phyloP scores from a whole-genome alignment of 768 basidiomycete species.

The Boletus coccyginus region DNA sequence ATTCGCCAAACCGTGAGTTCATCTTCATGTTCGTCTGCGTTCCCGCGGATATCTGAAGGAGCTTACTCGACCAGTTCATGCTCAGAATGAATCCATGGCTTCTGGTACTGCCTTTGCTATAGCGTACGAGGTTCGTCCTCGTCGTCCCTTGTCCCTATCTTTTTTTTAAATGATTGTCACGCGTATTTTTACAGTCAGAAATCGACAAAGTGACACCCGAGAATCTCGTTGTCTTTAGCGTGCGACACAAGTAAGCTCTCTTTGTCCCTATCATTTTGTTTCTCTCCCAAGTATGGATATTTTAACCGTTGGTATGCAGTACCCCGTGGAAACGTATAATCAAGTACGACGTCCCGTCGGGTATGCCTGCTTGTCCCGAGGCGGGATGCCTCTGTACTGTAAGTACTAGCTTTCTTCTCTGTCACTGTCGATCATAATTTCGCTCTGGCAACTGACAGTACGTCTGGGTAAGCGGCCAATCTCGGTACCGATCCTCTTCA shows the following conservation, averaged over 20 bases:
- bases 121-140: conserved; percentile 12
- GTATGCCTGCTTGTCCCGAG: conserved; percentile 1
- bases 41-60: background rate
- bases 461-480: conserved; percentile 4
- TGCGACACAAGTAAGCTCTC: background rate
- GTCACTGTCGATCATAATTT: background rate
- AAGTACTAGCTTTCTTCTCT: background rate
- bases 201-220: background rate
- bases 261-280: too few relatives aligned
- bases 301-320: conserved; percentile 1
- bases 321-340: conserved; percentile 2
- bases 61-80: conserved; percentile 7
- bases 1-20: conserved; percentile 13
- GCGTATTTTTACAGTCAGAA: background rate
- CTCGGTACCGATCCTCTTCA: background rate
- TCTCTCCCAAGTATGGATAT: background rate
- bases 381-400: conserved; percentile 1
- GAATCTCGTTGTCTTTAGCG: background rate
- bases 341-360: conserved; percentile 4
- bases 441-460: background rate
- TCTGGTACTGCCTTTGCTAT: conserved; percentile 9
- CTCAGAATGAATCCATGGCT: conserved; percentile 6
- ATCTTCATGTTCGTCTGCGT: background rate
- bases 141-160: background rate
- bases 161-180: background rate